Percentiles rank a stretch among this genome's conserved stretches.
Evolutionary conservation across 257 asterid genomes (phyloP).

Genomic region (Craterostigma plantagineum): DNA sequence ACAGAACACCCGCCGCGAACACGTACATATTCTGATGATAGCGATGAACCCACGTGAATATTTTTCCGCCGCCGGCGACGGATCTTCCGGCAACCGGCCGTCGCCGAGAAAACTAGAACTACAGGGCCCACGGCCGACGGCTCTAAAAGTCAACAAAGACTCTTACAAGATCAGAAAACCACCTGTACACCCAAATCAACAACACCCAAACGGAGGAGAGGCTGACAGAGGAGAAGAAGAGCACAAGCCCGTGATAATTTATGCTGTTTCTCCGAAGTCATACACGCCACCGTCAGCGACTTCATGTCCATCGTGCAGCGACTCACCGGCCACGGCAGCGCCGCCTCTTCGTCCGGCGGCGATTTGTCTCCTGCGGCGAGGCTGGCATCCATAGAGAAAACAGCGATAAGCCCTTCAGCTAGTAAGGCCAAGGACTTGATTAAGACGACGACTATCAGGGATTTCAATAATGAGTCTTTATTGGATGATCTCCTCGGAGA

Average conservation of each 20-base stretch:
- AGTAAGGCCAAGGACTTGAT: constrained; percentile 10
- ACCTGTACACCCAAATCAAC: constrained; percentile 19
- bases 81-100: constrained; percentile 7
- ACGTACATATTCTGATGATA: no score
- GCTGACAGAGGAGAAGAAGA: neutral
- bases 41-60: no score
- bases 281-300: constrained; percentile 71
- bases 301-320: constrained; percentile 83
- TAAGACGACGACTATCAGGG: neutral
- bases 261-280: constrained; percentile 72
- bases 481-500: constrained; percentile 12
- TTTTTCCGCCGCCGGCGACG: no score
- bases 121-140: constrained; percentile 90
- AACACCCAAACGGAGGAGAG: no score
- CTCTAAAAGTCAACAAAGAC: constrained; percentile 78
- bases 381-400: constrained; percentile 52
- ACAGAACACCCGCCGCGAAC: no score
- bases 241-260: constrained; percentile 74
- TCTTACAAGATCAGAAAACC: constrained; percentile 82
- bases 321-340: constrained; percentile 41
- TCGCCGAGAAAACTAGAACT: constrained; percentile 44
- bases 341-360: constrained; percentile 7
- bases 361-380: constrained; percentile 75
- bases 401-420: constrained; percentile 24
- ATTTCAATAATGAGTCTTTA: constrained; percentile 14